Conservation (phyloP, 2,329 filamentous ascomycete genomes). For the Hirsutella thompsonii region DNA sequence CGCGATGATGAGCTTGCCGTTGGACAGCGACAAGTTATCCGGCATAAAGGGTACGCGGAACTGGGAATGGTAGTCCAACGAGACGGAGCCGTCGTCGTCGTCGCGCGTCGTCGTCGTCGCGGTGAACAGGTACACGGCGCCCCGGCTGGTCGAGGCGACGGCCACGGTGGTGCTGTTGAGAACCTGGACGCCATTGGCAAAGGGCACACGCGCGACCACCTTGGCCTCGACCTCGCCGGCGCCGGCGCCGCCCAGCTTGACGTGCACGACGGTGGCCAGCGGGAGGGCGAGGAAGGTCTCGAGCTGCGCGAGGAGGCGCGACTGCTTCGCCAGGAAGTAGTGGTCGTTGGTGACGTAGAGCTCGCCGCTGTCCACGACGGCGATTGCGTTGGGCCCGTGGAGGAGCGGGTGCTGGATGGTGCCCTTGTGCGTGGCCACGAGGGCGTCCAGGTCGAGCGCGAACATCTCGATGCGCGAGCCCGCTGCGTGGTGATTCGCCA, state of each 20-base stretch:
- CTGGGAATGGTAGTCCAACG: background rate
- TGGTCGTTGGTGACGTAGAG: slow-evolving; percentile 29
- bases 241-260: slow-evolving; percentile 9
- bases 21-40: slow-evolving; percentile 23
- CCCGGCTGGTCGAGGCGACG: slow-evolving; percentile 20
- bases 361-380: slow-evolving; percentile 18
- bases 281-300: slow-evolving; percentile 22
- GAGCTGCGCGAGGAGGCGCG: slow-evolving; percentile 11
- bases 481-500: slow-evolving; percentile 21
- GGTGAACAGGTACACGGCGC: slow-evolving; percentile 17
- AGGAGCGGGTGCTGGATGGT: slow-evolving; percentile 25
- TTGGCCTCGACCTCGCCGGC: slow-evolving; percentile 6
- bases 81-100: background rate
- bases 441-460: slow-evolving; percentile 17
- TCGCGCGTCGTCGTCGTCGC: too few species aligned
- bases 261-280: slow-evolving; percentile 21
- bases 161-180: slow-evolving; percentile 24
- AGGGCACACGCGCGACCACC: slow-evolving; percentile 20
- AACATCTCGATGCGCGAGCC: slow-evolving; percentile 26
- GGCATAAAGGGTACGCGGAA: slow-evolving; percentile 20
- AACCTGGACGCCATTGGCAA: slow-evolving; percentile 27
- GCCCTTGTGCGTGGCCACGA: slow-evolving; percentile 20
- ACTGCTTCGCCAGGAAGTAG: slow-evolving; percentile 14
- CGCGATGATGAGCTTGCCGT: slow-evolving; percentile 21
- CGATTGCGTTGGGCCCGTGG: slow-evolving; percentile 24